These are phyloP conservation scores for Chrysanthemum lavandulifolium DNA, from an alignment of 129 eudicot species.

Conservation along the genomic window DNA sequence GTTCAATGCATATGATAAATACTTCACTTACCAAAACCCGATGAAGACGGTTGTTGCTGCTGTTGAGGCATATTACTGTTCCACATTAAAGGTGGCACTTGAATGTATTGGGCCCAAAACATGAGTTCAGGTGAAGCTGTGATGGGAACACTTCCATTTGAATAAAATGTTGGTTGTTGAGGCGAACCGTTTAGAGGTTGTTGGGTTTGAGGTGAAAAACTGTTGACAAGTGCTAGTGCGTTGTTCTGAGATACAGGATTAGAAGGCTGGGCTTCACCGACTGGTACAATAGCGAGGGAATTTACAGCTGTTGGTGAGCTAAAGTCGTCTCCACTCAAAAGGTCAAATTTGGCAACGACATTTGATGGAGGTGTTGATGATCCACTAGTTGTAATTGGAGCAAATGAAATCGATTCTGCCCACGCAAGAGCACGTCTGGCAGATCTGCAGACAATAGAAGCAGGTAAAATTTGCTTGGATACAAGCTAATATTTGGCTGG, in stretches of 20 bases:
- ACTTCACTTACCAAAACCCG: conserved; percentile 49
- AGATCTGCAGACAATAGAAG: conserved; percentile 38
- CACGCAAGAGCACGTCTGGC: conserved; percentile 34
- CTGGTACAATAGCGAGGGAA: conserved; percentile 70
- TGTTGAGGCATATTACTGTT: conserved; percentile 56
- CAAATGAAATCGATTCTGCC: conserved; percentile 43
- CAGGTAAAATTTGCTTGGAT: neutral
- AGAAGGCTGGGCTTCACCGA: conserved; percentile 57
- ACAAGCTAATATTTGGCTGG: neutral
- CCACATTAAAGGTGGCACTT: conserved; percentile 52
- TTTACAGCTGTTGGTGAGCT: conserved; percentile 53
- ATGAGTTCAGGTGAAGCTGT: conserved; percentile 35
- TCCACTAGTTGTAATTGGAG: conserved; percentile 47
- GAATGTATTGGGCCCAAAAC: conserved; percentile 38
- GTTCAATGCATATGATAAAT: neutral
- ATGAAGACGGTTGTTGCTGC: conserved; percentile 60
- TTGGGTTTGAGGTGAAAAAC: conserved; percentile 54
- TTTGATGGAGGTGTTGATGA: conserved; percentile 40
- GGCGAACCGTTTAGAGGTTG: conserved; percentile 38
- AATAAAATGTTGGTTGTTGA: conserved; percentile 44
- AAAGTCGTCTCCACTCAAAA: conserved; percentile 83
- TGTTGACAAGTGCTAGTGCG: conserved; percentile 76
- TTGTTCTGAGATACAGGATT: conserved; percentile 57
- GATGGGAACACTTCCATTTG: conserved; percentile 47
- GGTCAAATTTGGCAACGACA: conserved; percentile 58